phyloP scores from a whole-genome alignment of 495 filamentous ascomycete genomes.

The Penicillium chermesinum region DNA sequence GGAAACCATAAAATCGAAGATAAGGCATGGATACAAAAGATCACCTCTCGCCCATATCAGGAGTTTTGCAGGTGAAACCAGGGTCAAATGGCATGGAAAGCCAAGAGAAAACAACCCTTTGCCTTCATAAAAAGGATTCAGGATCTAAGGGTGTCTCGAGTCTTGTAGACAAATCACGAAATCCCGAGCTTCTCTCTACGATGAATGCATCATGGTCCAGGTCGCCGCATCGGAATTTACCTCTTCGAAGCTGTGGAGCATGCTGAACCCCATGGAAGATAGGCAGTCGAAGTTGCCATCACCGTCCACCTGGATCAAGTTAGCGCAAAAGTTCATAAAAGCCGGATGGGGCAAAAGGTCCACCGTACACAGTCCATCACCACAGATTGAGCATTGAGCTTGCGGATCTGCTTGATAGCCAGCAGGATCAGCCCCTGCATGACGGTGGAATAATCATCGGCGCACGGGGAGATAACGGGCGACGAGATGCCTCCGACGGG shows the following conservation, averaged over 20 bases:
- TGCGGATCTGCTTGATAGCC: conserved; percentile 77
- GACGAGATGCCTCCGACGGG: conserved; percentile 70
- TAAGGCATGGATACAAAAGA: conserved; percentile 9
- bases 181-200: conserved; percentile 7
- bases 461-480: conserved; percentile 66
- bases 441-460: conserved; percentile 63
- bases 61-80: no score
- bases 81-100: no score
- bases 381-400: conserved; percentile 62
- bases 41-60: no score
- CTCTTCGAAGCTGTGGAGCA: conserved; percentile 74
- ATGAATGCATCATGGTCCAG: conserved; percentile 53
- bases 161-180: no score
- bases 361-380: conserved; percentile 69
- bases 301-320: conserved; percentile 52
- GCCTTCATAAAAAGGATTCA: no score
- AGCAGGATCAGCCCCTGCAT: conserved; percentile 78
- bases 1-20: conserved; percentile 4
- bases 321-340: conserved; percentile 16
- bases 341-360: background rate
- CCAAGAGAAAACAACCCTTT: no score
- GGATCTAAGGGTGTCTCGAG: no score
- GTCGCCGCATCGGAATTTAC: conserved; percentile 69
- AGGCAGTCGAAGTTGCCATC: conserved; percentile 69
- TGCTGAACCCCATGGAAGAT: conserved; percentile 69